Conservation (phyloP, 345 rosid species). For the Orychophragmus violaceus region DNA sequence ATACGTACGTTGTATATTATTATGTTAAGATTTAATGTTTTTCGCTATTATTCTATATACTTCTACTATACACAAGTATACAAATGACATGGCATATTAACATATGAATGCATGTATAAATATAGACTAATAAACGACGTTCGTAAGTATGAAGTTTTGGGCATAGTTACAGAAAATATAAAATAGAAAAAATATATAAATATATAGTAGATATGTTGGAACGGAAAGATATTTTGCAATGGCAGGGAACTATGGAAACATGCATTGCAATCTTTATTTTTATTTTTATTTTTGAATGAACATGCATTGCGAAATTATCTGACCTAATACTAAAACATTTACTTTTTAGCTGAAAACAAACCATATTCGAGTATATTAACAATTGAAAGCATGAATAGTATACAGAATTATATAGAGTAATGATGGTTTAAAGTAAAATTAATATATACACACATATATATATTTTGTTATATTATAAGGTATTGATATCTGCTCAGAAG, state of each 20-base stretch:
- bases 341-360: not conserved
- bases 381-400: not conserved
- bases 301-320: not conserved
- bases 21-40: not conserved
- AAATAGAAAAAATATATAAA: not conserved
- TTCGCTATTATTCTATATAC: no score
- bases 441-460: not conserved
- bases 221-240: not conserved
- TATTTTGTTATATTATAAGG: not conserved
- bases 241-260: not conserved
- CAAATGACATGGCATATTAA: no score
- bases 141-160: not conserved
- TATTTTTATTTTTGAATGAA: no score
- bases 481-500: slow-evolving; percentile 14
- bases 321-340: not conserved
- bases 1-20: not conserved
- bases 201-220: not conserved
- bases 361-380: not conserved
- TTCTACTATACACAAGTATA: no score
- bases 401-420: not conserved
- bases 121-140: no score
- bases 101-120: no score
- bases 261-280: no score
- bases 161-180: not conserved
- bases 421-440: not conserved